Evolutionary conservation across 2,329 filamentous ascomycete genomes (phyloP).

Genomic region (Diplocarpon rosae): DNA sequence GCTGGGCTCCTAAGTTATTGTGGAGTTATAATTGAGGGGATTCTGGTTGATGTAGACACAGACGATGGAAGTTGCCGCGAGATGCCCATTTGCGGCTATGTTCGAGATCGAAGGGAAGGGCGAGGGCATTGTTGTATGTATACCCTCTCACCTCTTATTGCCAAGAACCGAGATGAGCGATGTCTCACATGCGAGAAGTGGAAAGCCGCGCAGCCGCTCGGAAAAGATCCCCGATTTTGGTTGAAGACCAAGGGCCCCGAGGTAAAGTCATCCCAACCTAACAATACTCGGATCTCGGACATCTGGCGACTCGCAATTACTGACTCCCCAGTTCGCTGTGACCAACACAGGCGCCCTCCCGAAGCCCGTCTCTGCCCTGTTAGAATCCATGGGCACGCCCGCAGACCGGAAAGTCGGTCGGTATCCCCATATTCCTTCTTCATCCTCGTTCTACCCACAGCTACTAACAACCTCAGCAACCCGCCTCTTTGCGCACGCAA

Average conservation of each 20-base stretch:
- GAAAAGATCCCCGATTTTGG: constrained; percentile 17
- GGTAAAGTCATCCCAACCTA: not conserved
- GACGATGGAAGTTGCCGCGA: constrained; percentile 14
- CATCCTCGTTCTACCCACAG: too few relatives aligned
- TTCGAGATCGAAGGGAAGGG: constrained; percentile 15
- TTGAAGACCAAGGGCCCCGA: constrained; percentile 17
- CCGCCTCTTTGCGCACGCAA: constrained; percentile 10
- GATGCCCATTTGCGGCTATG: constrained; percentile 18
- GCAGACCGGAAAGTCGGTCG: too few relatives aligned
- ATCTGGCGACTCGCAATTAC: not conserved
- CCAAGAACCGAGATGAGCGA: too few relatives aligned
- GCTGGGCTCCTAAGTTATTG: too few relatives aligned
- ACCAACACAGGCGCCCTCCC: constrained; percentile 6
- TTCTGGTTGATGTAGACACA: not conserved
- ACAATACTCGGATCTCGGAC: not conserved
- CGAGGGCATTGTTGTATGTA: constrained; percentile 17
- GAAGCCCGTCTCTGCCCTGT: not conserved
- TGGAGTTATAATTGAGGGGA: too few relatives aligned
- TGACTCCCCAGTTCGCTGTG: not conserved
- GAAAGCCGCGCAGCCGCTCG: constrained; percentile 14
- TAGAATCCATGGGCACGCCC: too few relatives aligned
- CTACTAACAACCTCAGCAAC: not conserved
- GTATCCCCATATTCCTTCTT: too few relatives aligned
- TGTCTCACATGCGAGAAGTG: constrained; percentile 1
- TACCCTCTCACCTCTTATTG: too few relatives aligned